Base-by-base conservation (phyloP, 2,329 filamentous ascomycete species). In the Fusarium fracticaudum region DNA sequence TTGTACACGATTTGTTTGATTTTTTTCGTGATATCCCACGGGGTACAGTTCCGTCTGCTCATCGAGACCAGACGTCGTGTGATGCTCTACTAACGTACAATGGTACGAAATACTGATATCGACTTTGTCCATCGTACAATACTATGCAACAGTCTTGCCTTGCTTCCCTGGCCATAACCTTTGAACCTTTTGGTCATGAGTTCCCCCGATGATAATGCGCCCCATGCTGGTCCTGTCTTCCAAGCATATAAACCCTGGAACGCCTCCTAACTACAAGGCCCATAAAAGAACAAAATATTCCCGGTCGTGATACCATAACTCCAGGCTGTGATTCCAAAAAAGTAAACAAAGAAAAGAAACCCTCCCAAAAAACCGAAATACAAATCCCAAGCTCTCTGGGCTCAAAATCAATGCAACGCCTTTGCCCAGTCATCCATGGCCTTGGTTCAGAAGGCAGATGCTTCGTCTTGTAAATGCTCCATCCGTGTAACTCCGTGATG, bases 381-480 rank as follows among this genome's bases (percentile, higher is more conserved):
- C 50, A 63, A 64, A 69, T 50, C 43, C 24, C 24, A 26, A 71
- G 26, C 17, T 37, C 29, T 26, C 54, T 53, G 66, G 53, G 24
- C 45, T 60, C 33, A 35, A 35, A 35, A 35, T 17, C 33, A 35
- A 35, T 35, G 31, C 41, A 67, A 70, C 71, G 64, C 75, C 75
- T 26, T 50, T 24, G 57, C 51, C 59, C 62, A 31, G 57, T 45
- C 53, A 41, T 71, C 44, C 59, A 35, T 61, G 43, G 17, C 38
- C 60, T 29, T 61, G 38, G 64, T 62, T 67, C 53, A 64, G 26
- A 67, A 66, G 69, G 69, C 58, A 63, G 51, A 67, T 72, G 74
- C 65, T 63, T 75, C 74, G 63, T 69, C 45, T 26, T 73, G 53
- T 73, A 76, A 74, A 77, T 77, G 71, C 59, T 41, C 64, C 60